These are phyloP conservation scores for Globisporangium paddicum DNA, from an alignment of 352 stramenopile species.

Conservation along the genomic window DNA sequence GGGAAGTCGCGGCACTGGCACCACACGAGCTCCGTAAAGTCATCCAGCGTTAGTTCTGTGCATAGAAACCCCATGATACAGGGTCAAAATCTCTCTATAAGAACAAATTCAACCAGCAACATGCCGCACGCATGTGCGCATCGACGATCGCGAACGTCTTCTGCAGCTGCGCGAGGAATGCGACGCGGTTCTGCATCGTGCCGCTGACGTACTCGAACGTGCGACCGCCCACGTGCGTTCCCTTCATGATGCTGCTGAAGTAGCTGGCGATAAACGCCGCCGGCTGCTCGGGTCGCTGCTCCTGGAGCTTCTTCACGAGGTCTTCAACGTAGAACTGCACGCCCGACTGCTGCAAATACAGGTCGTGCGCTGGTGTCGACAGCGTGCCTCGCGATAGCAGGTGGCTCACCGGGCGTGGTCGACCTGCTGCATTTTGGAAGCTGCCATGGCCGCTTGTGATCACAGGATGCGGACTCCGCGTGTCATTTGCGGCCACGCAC, in stretches of 20 bases:
- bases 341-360: constrained; percentile 51
- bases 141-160: constrained; percentile 35
- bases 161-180: constrained; percentile 44
- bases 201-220: constrained; percentile 51
- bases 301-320: constrained; percentile 42
- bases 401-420: constrained; percentile 13
- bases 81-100: neutral
- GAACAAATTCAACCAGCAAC: neutral
- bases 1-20: constrained; percentile 55
- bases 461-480: neutral
- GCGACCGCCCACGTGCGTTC: constrained; percentile 31
- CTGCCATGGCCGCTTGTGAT: neutral
- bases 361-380: constrained; percentile 20
- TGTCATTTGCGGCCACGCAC: neutral
- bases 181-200: constrained; percentile 44
- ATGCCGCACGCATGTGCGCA: constrained; percentile 20
- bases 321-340: constrained; percentile 55
- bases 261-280: constrained; percentile 39
- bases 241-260: constrained; percentile 28
- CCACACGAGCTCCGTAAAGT: constrained; percentile 57
- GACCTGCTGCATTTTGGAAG: neutral
- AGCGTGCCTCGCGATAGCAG: constrained; percentile 18
- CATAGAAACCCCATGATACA: neutral
- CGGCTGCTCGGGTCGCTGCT: constrained; percentile 36
- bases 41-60: constrained; percentile 42